phyloP scores from a whole-genome alignment of 2,329 filamentous ascomycete genomes.

The Neocatenulostroma microsporum region DNA sequence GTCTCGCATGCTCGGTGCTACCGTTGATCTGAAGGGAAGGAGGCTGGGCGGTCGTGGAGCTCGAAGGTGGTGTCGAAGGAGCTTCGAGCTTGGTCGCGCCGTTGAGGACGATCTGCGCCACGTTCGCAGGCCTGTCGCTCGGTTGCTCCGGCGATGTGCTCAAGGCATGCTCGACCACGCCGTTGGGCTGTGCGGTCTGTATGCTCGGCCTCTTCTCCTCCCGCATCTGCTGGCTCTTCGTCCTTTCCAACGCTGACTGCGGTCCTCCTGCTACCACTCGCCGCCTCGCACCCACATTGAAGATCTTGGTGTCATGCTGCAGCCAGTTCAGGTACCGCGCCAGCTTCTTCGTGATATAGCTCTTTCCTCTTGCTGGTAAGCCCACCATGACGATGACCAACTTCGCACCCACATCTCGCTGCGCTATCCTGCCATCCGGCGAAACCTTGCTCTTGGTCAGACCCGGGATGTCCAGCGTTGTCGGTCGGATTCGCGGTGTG shows the following conservation, averaged over 20 bases:
- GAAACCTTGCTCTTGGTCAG: slow-evolving; percentile 93
- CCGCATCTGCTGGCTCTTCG: slow-evolving; percentile 16
- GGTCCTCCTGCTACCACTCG: slow-evolving; percentile 64
- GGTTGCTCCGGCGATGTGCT: slow-evolving; percentile 9
- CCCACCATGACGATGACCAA: slow-evolving; percentile 98
- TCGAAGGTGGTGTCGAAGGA: slow-evolving; percentile 29
- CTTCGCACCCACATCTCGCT: slow-evolving; percentile 91
- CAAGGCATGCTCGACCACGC: slow-evolving; percentile 8
- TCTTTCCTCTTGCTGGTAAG: slow-evolving; percentile 88
- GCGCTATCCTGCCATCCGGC: slow-evolving; percentile 87
- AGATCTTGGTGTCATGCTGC: slow-evolving; percentile 90
- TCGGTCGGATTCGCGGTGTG: slow-evolving; percentile 79
- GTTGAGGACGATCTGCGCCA: slow-evolving; percentile 53
- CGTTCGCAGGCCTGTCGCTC: slow-evolving; percentile 26
- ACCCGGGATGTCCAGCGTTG: slow-evolving; percentile 92
- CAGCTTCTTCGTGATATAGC: slow-evolving; percentile 98
- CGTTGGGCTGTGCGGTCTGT: slow-evolving; percentile 1
- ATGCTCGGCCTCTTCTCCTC: slow-evolving; percentile 7
- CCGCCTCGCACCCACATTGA: slow-evolving; percentile 91
- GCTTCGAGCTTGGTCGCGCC: slow-evolving; percentile 40
- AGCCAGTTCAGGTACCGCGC: slow-evolving; percentile 94
- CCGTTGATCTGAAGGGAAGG: not conserved
- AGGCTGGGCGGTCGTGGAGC: not conserved
- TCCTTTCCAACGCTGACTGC: slow-evolving; percentile 26
- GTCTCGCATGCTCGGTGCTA: slow-evolving; percentile 24